A percentile compares a stretch with the other conserved stretches of the same genome.
These are phyloP conservation scores for Pholiota molesta DNA, from an alignment of 768 basidiomycete species.

Conservation along the genomic window DNA sequence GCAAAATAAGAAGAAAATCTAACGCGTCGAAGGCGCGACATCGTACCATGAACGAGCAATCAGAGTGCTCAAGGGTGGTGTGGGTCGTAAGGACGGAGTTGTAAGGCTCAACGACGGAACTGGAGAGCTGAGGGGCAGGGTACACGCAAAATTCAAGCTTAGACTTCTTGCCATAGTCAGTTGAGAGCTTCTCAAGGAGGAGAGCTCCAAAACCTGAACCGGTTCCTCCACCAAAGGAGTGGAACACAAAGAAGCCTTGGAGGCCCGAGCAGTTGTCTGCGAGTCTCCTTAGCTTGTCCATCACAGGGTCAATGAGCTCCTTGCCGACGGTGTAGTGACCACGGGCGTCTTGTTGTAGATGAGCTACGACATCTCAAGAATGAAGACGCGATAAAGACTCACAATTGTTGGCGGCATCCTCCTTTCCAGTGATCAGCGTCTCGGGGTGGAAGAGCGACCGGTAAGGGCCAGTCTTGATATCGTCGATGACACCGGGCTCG, in stretches of 20 bases:
- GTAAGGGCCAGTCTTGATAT: conserved; percentile 91
- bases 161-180: conserved; percentile 99
- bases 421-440: conserved; percentile 95
- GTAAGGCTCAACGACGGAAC: conserved; percentile 98
- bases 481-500: conserved; percentile 95
- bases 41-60: conserved; percentile 98
- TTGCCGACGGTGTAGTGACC: conserved; percentile 99
- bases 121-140: conserved; percentile 92
- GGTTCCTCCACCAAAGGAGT: conserved; percentile 99
- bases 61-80: conserved; percentile 99
- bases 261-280: conserved; percentile 98
- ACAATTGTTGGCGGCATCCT: conserved; percentile 99
- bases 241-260: conserved; percentile 99
- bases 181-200: conserved; percentile 93
- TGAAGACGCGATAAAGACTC: conserved; percentile 32
- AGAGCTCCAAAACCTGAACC: conserved; percentile 99
- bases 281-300: conserved; percentile 96
- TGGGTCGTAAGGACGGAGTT: conserved; percentile 98
- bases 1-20: neutral
- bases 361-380: neutral
- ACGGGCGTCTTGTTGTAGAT: conserved; percentile 74
- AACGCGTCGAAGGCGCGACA: neutral
- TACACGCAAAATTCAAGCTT: conserved; percentile 99
- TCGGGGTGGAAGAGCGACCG: conserved; percentile 97
- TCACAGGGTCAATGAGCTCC: conserved; percentile 94